Base-by-base conservation (phyloP, 495 filamentous ascomycete species). In the Penicillium pancosmium region DNA sequence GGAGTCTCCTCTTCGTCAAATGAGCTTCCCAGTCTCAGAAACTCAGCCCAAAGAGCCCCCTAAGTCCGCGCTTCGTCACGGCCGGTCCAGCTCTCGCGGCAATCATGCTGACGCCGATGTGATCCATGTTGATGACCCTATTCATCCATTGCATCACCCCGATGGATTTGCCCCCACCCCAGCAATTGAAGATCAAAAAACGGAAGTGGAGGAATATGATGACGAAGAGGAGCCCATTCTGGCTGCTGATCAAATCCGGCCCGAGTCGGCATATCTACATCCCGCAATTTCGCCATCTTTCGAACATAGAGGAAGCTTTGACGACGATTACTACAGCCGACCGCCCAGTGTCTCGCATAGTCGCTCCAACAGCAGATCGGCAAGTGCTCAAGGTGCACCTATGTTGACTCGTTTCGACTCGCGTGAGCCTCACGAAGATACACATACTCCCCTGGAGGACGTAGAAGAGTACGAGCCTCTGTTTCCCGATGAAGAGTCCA, bases 381-480 rank as follows among this genome's bases (percentile, higher is more conserved):
- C 81, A 33, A 93, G 90, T 68, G 73, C 86, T 35, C 84, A 86
- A 56, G 80, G 76, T 23, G 64, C 71, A 25, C 70, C 77, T 13
- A 65, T 68, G 47, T 69, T 86, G 16, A 70, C 79, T 35, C 76
- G 83, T 51, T 82, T 74, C 52, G 73, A 73, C 27, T 82, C 82
- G 21, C 80, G 80, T 35, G 80, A 82, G 5, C 76, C 84, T 31
- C 70, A 74, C 40, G 82, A 88, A 41, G 78, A 80, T 33, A 69
- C 72, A 65, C 80, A 78, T 36, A 91, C 89, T 0, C 91, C 92
- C 13, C 77, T 98, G 8, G 91, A 97, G 68, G 87, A 96, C 65
- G 89, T 95, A 0, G 90, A 95, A 55, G 93, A 97, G 68, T 97
- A 97, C 67, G 94, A 97, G 69, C 95, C 94, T 2, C 73, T 99